Base-by-base conservation (phyloP, 2,329 filamentous ascomycete species). In the Harringtonia lauricola region DNA sequence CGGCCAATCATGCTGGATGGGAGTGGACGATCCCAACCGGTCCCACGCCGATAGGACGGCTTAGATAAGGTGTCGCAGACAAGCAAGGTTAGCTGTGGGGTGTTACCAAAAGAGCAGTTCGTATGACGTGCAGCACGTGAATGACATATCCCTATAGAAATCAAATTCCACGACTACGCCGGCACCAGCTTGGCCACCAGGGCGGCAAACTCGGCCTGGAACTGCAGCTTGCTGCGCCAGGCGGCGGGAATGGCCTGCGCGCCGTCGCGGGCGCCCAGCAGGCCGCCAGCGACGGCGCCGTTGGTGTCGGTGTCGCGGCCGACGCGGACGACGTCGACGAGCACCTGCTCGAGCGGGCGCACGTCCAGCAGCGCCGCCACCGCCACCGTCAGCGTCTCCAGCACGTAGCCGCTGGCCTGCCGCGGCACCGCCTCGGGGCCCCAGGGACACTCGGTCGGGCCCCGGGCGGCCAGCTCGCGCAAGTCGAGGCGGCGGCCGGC, bases 291-390 rank as follows among this genome's bases (percentile, higher is more conserved):
- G 35, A 71, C 61, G 0, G 67, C 67, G 0, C 51, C 66, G 43
- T 71, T 71, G 0, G 67, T 70, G 47, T 71, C 68, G 1, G 66
- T 65, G 44, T 71, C 67, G 15, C 51, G 52, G 2, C 68, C 67
- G 28, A 71, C 55, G 4, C 64, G 51, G 8, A 70, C 64, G 18
- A 71, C 61, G 49, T 71, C 66, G 0, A 70, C 59, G 4, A 71
- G 44, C 10, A 69, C 51, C n/a, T 70, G 64, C 38, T 66, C 66
- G 5, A 69, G 47, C 9, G 51, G 17, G 17, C 19, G 15, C 1
- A 45, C 22, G 42, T 71, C 67, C 2, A 68, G 44, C n/a, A 69
- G 31, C 0, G 68, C 67, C 0, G 66, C 64, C 1, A 70, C 52
- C 0, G 62, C 62, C 4, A 71, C 28, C 2, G 51, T 58, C 39